Base-by-base conservation (phyloP, 2,329 filamentous ascomycete genomes). In the Sporothrix pallida region DNA sequence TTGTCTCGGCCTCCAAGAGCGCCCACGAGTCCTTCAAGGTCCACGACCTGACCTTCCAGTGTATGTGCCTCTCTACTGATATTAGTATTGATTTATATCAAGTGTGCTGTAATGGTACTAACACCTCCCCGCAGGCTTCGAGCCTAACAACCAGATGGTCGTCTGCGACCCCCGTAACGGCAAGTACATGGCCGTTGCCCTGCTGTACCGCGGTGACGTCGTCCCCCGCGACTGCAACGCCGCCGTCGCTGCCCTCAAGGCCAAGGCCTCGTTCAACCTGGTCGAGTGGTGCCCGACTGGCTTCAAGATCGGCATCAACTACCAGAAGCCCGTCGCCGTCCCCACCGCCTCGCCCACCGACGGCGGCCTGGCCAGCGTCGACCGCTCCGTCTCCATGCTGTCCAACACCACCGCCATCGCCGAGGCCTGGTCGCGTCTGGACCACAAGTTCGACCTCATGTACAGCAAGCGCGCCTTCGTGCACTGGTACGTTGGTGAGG, bases 1-100 rank as follows among this genome's bases (percentile, higher is more conserved):
- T 93, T 78, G 86, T 92, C 76, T 92, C 90, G 26, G 89, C 90
- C 74, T 86, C 88, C 85, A 93, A 93, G 88, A 93, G 92, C 83
- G 89, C 90, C 67, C 93, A 96, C 81, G 93, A 96, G 86, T 93
- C 92, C 86, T 95, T 95, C 89, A 94, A 93, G 87, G 91, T 94
- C 72, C 88, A 90, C 76, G 93, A 96, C 77, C 84, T 92, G 76
- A 92, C 90, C 80, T 90, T 92, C 84, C 90, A 92, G 82, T 92
- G 90, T 92, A 86, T 80, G 88, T 84, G 3, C 6, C 17, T 4
- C 0, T 31, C 23, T 7, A n/a, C n/a, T n/a, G n/a, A n/a, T n/a
- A n/a, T n/a, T n/a, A n/a, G n/a, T n/a, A n/a, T 15, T 58, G 26
- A 31, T n/a, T 13, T 56, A 7, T 12, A 2, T 70, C 42, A n/a